These are phyloP conservation scores for Phylloporus arenicola DNA, from an alignment of 768 basidiomycete genomes.

Conservation along the genomic window DNA sequence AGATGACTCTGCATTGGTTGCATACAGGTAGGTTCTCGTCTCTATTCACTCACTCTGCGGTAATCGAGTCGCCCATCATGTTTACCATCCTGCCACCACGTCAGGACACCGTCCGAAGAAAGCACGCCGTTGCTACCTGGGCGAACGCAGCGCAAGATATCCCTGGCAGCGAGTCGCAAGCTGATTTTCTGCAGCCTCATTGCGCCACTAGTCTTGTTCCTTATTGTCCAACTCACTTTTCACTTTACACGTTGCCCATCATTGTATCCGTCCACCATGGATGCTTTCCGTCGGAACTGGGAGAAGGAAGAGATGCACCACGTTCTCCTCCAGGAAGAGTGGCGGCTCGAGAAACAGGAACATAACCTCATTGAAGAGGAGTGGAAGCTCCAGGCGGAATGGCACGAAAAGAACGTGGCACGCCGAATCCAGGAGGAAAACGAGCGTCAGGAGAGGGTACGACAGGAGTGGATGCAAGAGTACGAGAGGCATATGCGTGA, in stretches of 20 bases:
- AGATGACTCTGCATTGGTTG: not conserved
- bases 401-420: constrained; percentile 5
- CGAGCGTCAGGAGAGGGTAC: constrained; percentile 4
- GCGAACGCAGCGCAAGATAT: not conserved
- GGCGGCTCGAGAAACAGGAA: constrained; percentile 5
- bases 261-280: not conserved
- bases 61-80: not conserved
- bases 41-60: too few relatives aligned
- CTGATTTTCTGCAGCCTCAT: not conserved
- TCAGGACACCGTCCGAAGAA: constrained; percentile 4
- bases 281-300: not conserved
- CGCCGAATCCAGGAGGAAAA: constrained; percentile 6
- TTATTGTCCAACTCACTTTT: not conserved
- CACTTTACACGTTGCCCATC: not conserved
- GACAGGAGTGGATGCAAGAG: constrained; percentile 5
- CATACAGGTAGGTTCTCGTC: not conserved
- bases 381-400: constrained; percentile 12
- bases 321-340: not conserved
- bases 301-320: not conserved
- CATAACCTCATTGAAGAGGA: not conserved
- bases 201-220: not conserved
- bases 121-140: constrained; percentile 6
- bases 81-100: too few relatives aligned
- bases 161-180: not conserved
- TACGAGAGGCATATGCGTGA: not conserved